Evolutionary conservation across 352 stramenopile genomes (phyloP), one percentile per base, ranked within the genome.

Genomic region (Pythium guiyangense): DNA sequence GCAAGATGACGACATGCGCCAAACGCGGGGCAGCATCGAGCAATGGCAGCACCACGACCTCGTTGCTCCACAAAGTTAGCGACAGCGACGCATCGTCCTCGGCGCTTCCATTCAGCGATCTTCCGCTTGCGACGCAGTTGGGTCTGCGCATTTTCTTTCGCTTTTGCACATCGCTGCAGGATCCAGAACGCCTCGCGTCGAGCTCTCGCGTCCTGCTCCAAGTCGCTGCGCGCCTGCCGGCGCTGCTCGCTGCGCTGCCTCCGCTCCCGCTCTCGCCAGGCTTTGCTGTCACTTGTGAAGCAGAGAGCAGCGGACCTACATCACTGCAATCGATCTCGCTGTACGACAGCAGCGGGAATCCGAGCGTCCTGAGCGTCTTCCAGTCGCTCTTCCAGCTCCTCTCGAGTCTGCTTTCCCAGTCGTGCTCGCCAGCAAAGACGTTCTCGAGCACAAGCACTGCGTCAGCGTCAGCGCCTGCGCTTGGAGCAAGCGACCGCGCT

Each of bases 81-180:
- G 40, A 42, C 9, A 22, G 42, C 20, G 64, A 64, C 25, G n/a
- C 20, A 20, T 37, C 20, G 18, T 40, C 50, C 12, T 31, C 46
- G 2, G 63, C 74, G 12, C 52, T 76, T 14, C 43, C 62, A 0
- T 45, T 90, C 17, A 59, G 72, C 3, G 75, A 86, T 3, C 40
- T 86, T 0, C 62, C 83, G 0, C 31, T 66, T 12, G 34, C 64
- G 31, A 79, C 70, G 5, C 84, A 94, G 55, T 55, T 91, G 5
- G 74, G 65, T 29, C 54, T 94, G n/a, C 68, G 65, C 22, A 71
- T 92, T 48, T 92, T 94, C 57, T 92, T 90, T 46, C 70, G 76
- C 0, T 55, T 85, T 4, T 84, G 78, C n/a, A 61, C 66, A n/a
- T 81, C 72, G 5, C 35, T 92, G 4, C 70, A 67, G 29, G 71